Base-by-base conservation (phyloP, 1,284 basidiomycete species). In the Fistulinella staudtii region DNA sequence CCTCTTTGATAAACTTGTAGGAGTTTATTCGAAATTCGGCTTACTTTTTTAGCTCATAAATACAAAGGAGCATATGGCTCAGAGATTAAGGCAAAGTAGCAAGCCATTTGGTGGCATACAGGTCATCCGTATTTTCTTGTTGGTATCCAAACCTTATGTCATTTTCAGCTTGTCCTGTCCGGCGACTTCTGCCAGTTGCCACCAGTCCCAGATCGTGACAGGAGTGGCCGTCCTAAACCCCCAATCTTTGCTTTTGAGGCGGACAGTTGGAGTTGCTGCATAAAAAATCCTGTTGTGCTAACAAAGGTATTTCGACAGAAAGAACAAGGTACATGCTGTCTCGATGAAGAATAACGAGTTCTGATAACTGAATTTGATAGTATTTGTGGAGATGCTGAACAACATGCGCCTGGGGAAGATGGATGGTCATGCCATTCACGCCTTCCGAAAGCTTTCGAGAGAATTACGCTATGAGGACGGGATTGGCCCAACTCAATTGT, bases 141-240 rank as follows among this genome's bases (percentile, higher is more conserved):
- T n/a, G 39, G 14, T 29, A 6, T 27, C 33, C n/a, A 24, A 33
- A 15, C 24, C 31, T 47, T 39, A 49, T 45, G 22, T 39, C 27
- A 35, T 39, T 7, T 15, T 20, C 49, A 74, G 84, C 70, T 99
- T 48, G 80, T 94, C 50, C 75, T 96, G 11, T 94, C 92, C 1
- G 94, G 94, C 18, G 94, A 99, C 63, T 99, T 98, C 68, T 96
- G 92, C 68, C 94, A 99, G 65, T 73, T 99, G 6, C 96, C 96
- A 1, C 95, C 96, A 0, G 93, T 99, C 0, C 69, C 68, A 5
- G 77, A 74, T 27, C 55, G 57, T 44, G 58, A 61, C 25, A 62
- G 56, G 29, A 33, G 61, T 4, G 61, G 62, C 4, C 52, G 55
- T 1, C 49, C 52, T 37, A 62, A 75, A 25, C 46, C 47, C 33